Base-by-base conservation (phyloP, 164 flowering plant species). In the Berberis vulgaris region DNA sequence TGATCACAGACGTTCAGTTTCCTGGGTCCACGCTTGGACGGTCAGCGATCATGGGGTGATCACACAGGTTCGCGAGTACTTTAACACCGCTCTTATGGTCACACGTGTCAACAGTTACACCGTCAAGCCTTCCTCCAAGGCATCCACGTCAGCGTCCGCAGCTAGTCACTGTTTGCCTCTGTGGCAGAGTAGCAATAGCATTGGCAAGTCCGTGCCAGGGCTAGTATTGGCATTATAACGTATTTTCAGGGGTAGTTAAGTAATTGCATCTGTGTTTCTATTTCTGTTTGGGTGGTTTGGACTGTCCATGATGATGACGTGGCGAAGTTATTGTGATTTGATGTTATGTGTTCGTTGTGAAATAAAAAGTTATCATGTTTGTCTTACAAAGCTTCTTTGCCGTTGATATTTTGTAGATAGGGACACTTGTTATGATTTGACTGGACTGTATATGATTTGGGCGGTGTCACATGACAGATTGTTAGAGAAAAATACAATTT, bases 21-120 rank as follows among this genome's bases (percentile, higher is more conserved):
- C 54, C 6, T 74, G 77, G 77, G 77, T 74, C 5, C 77, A 74
- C 59, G 77, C 77, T 47, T 74, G 77, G 77, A 74, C 77, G 38
- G 77, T 70, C 39, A 11, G n/a, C n/a, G 67, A 67, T 60, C 45
- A 63, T 63, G 73, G 72, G 76, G 60, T 74, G 60, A 67, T 74
- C 41, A 74, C 69, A 7, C 74, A 71, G 26, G 71, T 74, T 10
- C 55, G 74, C 66, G 77, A 74, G 77, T 74, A 74, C 68, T 70
- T 74, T 65, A 74, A 74, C 41, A 74, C 77, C 43, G 70, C 77
- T 55, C 74, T 74, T 57, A 65, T 68, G 46, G 77, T 74, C 11
- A 67, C 77, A 11, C 77, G 63, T n/a, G 43, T 74, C 56, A 61
- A 46, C 11, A 42, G 44, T 49, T 43, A 54, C 45, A 10, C 38